phyloP scores from a whole-genome alignment of 2,329 filamentous ascomycete species.

The Westerdykella sp. region DNA sequence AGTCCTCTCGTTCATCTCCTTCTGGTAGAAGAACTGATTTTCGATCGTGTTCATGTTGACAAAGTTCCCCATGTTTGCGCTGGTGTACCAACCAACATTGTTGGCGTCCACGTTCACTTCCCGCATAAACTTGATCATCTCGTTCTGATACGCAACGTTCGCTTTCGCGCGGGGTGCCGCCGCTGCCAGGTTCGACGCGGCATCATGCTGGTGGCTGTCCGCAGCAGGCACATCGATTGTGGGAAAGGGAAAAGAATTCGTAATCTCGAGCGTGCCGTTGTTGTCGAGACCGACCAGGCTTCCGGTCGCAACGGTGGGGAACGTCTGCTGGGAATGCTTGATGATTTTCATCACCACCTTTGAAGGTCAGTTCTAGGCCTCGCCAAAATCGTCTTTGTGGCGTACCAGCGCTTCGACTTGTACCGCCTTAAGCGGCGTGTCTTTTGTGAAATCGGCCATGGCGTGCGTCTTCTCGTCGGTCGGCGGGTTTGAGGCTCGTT shows the following conservation, averaged over 20 bases:
- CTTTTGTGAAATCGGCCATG: slow-evolving; percentile 35
- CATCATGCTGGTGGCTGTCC: slow-evolving; percentile 30
- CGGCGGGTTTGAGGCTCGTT: neutral
- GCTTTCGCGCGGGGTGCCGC: slow-evolving; percentile 88
- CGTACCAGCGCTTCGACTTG: slow-evolving; percentile 91
- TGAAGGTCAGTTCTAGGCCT: slow-evolving; percentile 3
- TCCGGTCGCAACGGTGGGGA: slow-evolving; percentile 84
- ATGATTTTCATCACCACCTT: slow-evolving; percentile 97
- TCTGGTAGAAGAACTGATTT: slow-evolving; percentile 97
- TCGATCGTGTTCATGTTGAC: slow-evolving; percentile 92
- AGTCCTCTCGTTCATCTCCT: slow-evolving; percentile 76
- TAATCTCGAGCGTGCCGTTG: slow-evolving; percentile 75
- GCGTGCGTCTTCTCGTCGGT: slow-evolving; percentile 6
- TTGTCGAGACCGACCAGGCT: slow-evolving; percentile 91
- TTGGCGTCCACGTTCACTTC: slow-evolving; percentile 99
- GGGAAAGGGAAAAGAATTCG: slow-evolving; percentile 92
- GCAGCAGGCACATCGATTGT: slow-evolving; percentile 64
- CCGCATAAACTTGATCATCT: slow-evolving; percentile 94
- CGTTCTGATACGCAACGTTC: slow-evolving; percentile 80
- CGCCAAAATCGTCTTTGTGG: slow-evolving; percentile 18
- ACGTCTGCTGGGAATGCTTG: slow-evolving; percentile 83
- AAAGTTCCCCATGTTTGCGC: slow-evolving; percentile 98
- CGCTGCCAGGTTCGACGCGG: slow-evolving; percentile 58
- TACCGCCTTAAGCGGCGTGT: slow-evolving; percentile 68
- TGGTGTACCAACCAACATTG: slow-evolving; percentile 97